Base-by-base conservation (phyloP, 2,329 filamentous ascomycete species). In the Aspergillus niger region DNA sequence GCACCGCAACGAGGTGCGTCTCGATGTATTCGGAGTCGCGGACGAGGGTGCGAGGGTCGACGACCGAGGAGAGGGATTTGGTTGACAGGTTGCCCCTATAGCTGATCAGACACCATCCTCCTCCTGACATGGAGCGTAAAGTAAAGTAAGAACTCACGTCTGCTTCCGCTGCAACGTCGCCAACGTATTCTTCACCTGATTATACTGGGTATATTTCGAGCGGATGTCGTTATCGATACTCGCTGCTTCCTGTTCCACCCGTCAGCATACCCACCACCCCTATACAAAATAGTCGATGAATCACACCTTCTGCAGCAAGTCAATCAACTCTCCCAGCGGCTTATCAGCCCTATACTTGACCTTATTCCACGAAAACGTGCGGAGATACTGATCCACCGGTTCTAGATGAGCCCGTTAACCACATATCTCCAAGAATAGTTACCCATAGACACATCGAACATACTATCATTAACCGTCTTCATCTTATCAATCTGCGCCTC, bases 221-320 rank as follows among this genome's bases (percentile, higher is more conserved):
- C 96, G 96, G 78, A 98, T 91, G 75, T 98, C 95, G 76, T 92
- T 97, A 81, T 99, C 95, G 73, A 96, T 92, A 58, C 91, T 95
- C 63, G 88, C 84, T 57, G 96, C 86, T 81, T 98, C 95, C 91
- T 95, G 65, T 22, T 17, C 24, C 17, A 17, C 10, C 3, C 28
- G 36, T 58, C 32, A 51, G 8, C 44, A 28, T 36, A 32, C 2
- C 17, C 6, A 5, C 20, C 20, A 20, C 20, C 26, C 22, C 17
- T 13, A 24, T 10, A 20, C 4, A 8, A 28, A 15, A 49, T 6
- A 11, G 48, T 3, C 8, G 48, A 17, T 17, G 36, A 17, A 28
- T 91, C 91, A 86, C 30, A 92, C 91, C 86, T 96, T 97, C 74
- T 96, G 92, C 60, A 99, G 81, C 43, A 88, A 89, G 75, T 92